These are phyloP conservation scores for Eragrostis tef DNA, from an alignment of 202 grass and related monocot genomes.

Conservation along the genomic window DNA sequence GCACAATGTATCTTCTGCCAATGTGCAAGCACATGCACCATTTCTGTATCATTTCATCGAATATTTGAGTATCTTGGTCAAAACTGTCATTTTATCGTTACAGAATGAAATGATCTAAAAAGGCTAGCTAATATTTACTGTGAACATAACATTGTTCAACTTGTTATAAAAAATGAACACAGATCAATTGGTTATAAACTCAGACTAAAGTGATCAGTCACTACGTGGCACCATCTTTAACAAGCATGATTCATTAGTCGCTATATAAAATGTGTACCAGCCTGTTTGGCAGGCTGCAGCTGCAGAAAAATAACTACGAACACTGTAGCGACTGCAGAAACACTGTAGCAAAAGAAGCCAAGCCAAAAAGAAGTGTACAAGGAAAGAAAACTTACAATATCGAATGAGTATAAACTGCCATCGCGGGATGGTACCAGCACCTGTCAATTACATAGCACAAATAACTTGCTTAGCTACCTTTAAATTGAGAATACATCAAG, in stretches of 20 bases:
- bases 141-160: not conserved
- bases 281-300: not conserved
- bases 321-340: no score
- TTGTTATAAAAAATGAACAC: not conserved
- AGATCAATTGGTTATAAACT: not conserved
- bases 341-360: no score
- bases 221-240: not conserved
- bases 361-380: not conserved
- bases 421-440: constrained; percentile 76
- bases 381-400: constrained; percentile 64
- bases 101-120: not conserved
- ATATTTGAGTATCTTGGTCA: not conserved
- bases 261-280: not conserved
- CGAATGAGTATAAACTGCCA: constrained; percentile 79
- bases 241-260: constrained; percentile 2
- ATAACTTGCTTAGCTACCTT: constrained; percentile 17
- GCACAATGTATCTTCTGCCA: not conserved
- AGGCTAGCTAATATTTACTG: not conserved
- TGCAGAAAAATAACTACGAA: no score
- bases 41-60: not conserved
- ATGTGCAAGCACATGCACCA: not conserved
- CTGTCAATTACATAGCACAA: constrained; percentile 48
- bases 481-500: not conserved
- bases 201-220: not conserved
- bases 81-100: not conserved